Conservation (phyloP, 257 asterid species). For the Nicotiana noctiflora region DNA sequence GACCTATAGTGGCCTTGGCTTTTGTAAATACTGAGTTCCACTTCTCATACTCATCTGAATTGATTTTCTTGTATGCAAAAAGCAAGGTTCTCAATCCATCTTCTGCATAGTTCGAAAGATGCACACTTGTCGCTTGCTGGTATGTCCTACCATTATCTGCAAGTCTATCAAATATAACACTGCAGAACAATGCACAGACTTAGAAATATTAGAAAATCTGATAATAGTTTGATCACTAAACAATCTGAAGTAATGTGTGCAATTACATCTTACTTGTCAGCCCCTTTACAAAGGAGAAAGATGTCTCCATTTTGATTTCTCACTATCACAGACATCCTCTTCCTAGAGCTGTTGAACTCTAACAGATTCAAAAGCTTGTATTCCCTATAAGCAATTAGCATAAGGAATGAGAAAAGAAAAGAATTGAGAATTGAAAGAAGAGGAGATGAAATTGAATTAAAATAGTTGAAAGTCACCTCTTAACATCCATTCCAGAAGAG, state of each 20-base stretch:
- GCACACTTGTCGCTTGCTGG: slow-evolving; percentile 61
- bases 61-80: slow-evolving; percentile 83
- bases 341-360: slow-evolving; percentile 95
- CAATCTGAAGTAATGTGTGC: background rate
- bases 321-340: slow-evolving; percentile 87
- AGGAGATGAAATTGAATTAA: background rate
- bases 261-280: slow-evolving; percentile 32
- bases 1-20: slow-evolving; percentile 73
- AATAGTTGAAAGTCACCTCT: slow-evolving; percentile 39
- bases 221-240: background rate
- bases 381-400: slow-evolving; percentile 46
- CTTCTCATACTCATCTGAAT: slow-evolving; percentile 58
- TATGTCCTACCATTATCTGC: slow-evolving; percentile 59
- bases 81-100: slow-evolving; percentile 91
- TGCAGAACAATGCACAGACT: slow-evolving; percentile 40
- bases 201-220: slow-evolving; percentile 2
- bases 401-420: background rate
- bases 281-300: slow-evolving; percentile 87
- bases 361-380: slow-evolving; percentile 72
- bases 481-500: slow-evolving; percentile 51
- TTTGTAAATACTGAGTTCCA: slow-evolving; percentile 80
- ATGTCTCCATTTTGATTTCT: slow-evolving; percentile 67
- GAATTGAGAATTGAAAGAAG: background rate
- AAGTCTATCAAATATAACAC: slow-evolving; percentile 88
- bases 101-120: slow-evolving; percentile 88